Evolutionary conservation across 768 basidiomycete genomes (phyloP).

Genomic region (Lyophyllum semitale): DNA sequence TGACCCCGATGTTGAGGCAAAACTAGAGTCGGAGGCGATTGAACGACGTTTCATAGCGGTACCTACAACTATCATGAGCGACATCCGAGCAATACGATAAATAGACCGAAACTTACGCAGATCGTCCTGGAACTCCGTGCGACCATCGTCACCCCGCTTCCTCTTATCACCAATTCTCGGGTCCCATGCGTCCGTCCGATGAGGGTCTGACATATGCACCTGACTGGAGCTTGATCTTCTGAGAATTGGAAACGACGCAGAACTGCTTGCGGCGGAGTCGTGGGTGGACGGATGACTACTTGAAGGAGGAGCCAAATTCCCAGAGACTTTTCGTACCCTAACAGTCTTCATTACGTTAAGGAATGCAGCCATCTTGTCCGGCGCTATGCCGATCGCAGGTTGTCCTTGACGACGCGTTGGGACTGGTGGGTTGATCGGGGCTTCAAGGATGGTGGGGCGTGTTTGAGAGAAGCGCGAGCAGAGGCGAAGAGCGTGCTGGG

Average conservation of each 20-base stretch:
- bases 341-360: slow-evolving; percentile 79
- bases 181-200: background rate
- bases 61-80: slow-evolving; percentile 10
- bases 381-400: slow-evolving; percentile 71
- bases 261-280: background rate
- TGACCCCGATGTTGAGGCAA: slow-evolving; percentile 20
- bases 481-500: slow-evolving; percentile 48
- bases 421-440: slow-evolving; percentile 59
- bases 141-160: slow-evolving; percentile 33
- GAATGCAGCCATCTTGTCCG: slow-evolving; percentile 85
- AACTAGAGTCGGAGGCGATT: slow-evolving; percentile 29
- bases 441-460: slow-evolving; percentile 58
- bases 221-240: background rate
- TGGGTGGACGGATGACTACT: slow-evolving; percentile 6
- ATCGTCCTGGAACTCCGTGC: slow-evolving; percentile 27
- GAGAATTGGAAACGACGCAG: background rate
- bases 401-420: slow-evolving; percentile 50
- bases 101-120: slow-evolving; percentile 31
- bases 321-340: slow-evolving; percentile 58
- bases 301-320: slow-evolving; percentile 16
- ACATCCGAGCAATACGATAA: background rate
- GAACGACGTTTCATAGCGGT: slow-evolving; percentile 40
- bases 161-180: slow-evolving; percentile 30
- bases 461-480: slow-evolving; percentile 69
- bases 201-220: background rate